phyloP scores from a whole-genome alignment of 441 rosid genomes.

The Syzygium syzygioides region DNA sequence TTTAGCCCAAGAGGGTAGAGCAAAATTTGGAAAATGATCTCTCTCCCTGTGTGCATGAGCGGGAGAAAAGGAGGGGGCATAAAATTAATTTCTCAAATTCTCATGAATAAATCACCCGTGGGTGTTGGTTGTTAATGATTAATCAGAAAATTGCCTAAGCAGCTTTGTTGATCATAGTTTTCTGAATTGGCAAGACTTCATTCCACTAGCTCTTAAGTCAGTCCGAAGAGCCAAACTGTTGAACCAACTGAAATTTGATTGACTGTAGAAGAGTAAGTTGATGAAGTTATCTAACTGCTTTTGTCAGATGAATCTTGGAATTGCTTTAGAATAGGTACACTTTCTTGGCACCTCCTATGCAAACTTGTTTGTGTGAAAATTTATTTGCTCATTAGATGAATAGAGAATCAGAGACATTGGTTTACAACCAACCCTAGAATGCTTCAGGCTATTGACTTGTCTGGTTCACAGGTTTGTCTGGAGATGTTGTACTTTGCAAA shows the following conservation, averaged over 20 bases:
- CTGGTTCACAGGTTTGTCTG: conserved; percentile 61
- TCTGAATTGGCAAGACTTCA: background rate
- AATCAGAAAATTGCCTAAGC: background rate
- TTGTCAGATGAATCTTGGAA: background rate
- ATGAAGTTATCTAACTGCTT: background rate
- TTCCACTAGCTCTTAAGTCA: background rate
- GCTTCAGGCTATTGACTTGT: conserved; percentile 9
- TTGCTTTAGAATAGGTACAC: background rate
- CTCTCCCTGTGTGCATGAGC: background rate
- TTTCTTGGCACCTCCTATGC: background rate
- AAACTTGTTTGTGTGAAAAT: background rate
- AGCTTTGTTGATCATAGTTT: background rate
- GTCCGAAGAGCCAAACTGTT: background rate
- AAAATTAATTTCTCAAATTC: background rate
- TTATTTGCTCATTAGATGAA: background rate
- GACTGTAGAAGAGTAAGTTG: background rate
- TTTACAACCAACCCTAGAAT: background rate
- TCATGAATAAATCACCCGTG: background rate
- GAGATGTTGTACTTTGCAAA: conserved; percentile 95
- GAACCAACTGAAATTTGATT: background rate
- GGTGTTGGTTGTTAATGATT: background rate
- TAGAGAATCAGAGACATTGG: background rate
- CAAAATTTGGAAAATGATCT: background rate
- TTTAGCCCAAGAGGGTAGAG: background rate
- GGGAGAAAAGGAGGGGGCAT: background rate